Conservation (phyloP, 1,284 basidiomycete genomes). For the Rhodotorula sp. region DNA sequence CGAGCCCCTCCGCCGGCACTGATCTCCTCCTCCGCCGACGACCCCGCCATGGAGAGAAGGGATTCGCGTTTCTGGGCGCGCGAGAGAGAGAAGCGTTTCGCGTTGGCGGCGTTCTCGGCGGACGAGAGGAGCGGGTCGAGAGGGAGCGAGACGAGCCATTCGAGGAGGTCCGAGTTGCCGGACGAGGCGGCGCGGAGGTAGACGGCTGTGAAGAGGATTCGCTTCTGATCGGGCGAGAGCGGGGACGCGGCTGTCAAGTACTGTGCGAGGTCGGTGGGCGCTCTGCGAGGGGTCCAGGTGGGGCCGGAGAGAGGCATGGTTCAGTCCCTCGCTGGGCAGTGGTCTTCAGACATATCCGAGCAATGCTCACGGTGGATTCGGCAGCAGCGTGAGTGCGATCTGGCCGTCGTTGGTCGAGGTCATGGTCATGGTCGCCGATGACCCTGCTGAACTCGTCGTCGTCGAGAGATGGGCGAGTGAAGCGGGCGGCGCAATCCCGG, state of each 20-base stretch:
- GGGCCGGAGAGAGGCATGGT: neutral
- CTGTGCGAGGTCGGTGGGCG: conserved; percentile 30
- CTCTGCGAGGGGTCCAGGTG: conserved; percentile 1
- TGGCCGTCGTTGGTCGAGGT: neutral
- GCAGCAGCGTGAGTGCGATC: conserved; percentile 17
- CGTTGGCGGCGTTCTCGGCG: conserved; percentile 20
- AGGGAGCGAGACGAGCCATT: conserved; percentile 43
- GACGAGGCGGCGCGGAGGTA: conserved; percentile 39
- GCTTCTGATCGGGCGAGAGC: conserved; percentile 31
- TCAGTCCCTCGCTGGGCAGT: neutral
- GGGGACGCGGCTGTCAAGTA: conserved; percentile 29
- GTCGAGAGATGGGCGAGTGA: neutral
- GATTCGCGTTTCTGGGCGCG: neutral
- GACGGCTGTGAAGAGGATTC: conserved; percentile 29
- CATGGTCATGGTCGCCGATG: neutral
- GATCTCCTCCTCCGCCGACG: neutral
- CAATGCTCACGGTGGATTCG: conserved; percentile 22
- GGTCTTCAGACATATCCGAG: neutral
- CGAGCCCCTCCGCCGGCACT: neutral
- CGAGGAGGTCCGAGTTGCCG: conserved; percentile 44
- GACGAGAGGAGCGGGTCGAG: conserved; percentile 14
- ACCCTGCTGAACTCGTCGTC: neutral
- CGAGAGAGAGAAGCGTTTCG: conserved; percentile 21
- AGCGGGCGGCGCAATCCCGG: no score
- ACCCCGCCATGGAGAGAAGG: neutral